phyloP scores from a whole-genome alignment of 2,329 filamentous ascomycete species.

The Beauveria sp. region DNA sequence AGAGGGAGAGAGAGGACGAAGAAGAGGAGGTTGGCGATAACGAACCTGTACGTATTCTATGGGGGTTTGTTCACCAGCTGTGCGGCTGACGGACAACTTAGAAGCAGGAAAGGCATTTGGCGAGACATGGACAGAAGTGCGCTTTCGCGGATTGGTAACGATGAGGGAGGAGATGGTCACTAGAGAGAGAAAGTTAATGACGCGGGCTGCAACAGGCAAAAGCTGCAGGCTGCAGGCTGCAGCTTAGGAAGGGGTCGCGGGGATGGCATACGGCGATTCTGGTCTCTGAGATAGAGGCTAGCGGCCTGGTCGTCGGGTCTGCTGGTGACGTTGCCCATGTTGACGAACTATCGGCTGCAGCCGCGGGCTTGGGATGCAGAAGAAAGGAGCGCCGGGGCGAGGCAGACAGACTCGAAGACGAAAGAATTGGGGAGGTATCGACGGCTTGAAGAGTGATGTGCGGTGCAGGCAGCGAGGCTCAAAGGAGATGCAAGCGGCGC shows the following conservation, averaged over 20 bases:
- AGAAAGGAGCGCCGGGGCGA: background rate
- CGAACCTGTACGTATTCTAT: slow-evolving; percentile 89
- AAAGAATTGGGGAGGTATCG: background rate
- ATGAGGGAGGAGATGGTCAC: slow-evolving; percentile 81
- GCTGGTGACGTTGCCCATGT: slow-evolving; percentile 90
- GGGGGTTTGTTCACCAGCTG: slow-evolving; percentile 63
- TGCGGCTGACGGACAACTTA: slow-evolving; percentile 64
- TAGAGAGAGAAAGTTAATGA: slow-evolving; percentile 29
- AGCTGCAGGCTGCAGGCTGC: background rate
- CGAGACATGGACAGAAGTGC: slow-evolving; percentile 65
- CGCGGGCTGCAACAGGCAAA: background rate
- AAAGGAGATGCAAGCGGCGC: slow-evolving; percentile 15
- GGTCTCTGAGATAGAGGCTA: slow-evolving; percentile 78
- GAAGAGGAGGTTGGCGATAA: slow-evolving; percentile 14
- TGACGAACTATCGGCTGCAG: slow-evolving; percentile 23
- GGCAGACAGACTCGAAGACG: background rate
- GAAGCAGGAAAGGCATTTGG: slow-evolving; percentile 86
- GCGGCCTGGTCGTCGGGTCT: slow-evolving; percentile 70
- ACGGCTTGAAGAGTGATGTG: background rate
- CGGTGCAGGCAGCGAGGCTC: background rate
- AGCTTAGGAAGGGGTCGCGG: slow-evolving; percentile 15
- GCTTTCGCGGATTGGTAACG: slow-evolving; percentile 72
- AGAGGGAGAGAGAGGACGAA: slow-evolving; percentile 13
- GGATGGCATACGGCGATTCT: slow-evolving; percentile 69
- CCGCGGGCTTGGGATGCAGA: background rate